These are phyloP conservation scores for Takakia lepidozioides DNA, from an alignment of 225 moss, liverwort and hornwort genomes.

Conservation along the genomic window DNA sequence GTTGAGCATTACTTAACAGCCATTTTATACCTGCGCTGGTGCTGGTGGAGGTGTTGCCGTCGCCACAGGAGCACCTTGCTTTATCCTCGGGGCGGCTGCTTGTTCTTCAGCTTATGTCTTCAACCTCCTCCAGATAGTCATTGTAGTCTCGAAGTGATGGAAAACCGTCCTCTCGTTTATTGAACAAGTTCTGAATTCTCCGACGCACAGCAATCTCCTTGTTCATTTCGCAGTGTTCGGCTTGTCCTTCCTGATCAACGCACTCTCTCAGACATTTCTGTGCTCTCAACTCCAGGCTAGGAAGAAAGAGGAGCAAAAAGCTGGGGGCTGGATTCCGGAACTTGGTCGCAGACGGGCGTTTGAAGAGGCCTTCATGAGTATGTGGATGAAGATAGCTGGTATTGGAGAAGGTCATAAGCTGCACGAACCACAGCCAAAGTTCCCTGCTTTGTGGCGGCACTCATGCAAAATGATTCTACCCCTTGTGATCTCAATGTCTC, in stretches of 20 bases:
- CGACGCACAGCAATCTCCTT: constrained; percentile 79
- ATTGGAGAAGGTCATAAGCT: constrained; percentile 58
- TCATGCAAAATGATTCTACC: constrained; percentile 63
- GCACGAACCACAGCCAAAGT: constrained; percentile 63
- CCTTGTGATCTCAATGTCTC: constrained; percentile 57
- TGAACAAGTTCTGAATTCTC: constrained; percentile 74
- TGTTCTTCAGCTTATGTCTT: constrained; percentile 66
- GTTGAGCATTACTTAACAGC: no score
- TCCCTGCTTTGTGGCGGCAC: constrained; percentile 74
- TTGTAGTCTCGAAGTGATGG: constrained; percentile 66
- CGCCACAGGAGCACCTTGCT: constrained; percentile 9
- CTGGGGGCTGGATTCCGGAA: no score
- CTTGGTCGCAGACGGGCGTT: no score
- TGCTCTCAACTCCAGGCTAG: no score
- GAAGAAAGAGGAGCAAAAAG: no score
- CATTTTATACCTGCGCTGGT: no score
- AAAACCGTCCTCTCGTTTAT: constrained; percentile 80
- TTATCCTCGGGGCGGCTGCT: constrained; percentile 24
- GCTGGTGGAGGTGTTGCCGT: background rate
- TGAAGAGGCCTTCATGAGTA: no score
- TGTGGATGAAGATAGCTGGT: no score
- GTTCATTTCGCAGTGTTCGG: no score
- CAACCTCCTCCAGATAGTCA: constrained; percentile 86
- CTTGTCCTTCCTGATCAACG: no score
- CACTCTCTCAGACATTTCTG: no score